phyloP scores from a whole-genome alignment of 495 filamentous ascomycete species.

The Chaetomium fimeti region DNA sequence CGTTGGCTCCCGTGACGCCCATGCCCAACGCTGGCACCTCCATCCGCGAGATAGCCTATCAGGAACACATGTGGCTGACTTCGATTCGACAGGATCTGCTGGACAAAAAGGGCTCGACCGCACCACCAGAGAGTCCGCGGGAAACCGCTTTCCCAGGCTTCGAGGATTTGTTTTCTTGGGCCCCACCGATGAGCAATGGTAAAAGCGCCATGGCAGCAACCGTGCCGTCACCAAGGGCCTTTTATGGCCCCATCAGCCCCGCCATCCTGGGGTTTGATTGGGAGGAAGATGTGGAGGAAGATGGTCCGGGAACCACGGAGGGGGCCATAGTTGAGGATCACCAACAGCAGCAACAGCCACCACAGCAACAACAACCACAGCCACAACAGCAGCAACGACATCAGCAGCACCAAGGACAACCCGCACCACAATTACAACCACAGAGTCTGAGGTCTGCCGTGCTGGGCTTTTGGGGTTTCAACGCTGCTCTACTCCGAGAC shows the following conservation, averaged over 20 bases:
- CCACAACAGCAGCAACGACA: neutral
- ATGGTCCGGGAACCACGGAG: neutral
- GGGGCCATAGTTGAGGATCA: neutral
- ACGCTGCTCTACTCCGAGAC: neutral
- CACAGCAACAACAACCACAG: neutral
- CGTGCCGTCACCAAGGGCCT: neutral
- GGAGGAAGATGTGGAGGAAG: neutral
- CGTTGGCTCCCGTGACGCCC: neutral
- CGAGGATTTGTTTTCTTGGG: neutral
- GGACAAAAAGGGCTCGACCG: neutral
- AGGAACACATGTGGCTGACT: conserved; percentile 1
- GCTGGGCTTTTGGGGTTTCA: neutral
- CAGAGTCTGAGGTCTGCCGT: neutral
- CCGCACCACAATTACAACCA: neutral
- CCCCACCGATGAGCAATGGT: neutral
- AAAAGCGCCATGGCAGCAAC: conserved; percentile 5
- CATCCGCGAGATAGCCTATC: neutral
- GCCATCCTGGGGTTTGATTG: conserved; percentile 19
- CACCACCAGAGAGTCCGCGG: neutral
- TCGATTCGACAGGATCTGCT: conserved; percentile 2
- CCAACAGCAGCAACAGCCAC: neutral
- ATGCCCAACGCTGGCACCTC: neutral
- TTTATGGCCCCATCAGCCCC: conserved; percentile 22
- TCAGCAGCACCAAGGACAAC: neutral
- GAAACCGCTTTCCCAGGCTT: neutral